Conservation (phyloP, 805 yeast species). For the Clavispora fructus region DNA sequence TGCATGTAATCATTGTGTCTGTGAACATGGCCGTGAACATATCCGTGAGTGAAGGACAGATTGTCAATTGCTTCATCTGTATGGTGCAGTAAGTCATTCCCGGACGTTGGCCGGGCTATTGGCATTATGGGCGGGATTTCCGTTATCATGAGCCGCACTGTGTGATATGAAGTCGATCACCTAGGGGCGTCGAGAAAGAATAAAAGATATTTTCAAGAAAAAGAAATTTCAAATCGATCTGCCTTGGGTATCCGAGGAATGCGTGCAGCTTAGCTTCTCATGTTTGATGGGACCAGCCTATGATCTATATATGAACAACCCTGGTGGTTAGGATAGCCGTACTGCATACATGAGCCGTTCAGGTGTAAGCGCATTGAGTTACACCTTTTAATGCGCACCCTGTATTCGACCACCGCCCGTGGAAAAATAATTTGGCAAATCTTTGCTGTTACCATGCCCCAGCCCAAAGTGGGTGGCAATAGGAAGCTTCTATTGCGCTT, state of each 20-base stretch:
- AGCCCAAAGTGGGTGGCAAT: too few relatives aligned
- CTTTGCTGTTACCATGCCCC: too few relatives aligned
- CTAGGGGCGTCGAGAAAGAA: background rate
- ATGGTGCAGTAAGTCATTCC: background rate
- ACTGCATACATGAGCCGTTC: background rate
- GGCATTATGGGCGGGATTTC: background rate
- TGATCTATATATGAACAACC: background rate
- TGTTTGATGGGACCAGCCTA: background rate
- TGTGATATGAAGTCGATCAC: background rate
- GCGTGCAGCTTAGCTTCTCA: background rate
- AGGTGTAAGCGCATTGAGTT: too few relatives aligned
- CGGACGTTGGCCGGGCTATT: background rate
- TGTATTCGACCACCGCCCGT: too few relatives aligned
- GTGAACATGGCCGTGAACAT: slow-evolving; percentile 67
- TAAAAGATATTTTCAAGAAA: background rate
- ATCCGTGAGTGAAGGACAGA: slow-evolving; percentile 38
- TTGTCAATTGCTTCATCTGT: slow-evolving; percentile 1
- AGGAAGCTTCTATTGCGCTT: too few relatives aligned
- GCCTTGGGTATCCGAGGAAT: background rate
- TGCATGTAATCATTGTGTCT: slow-evolving; percentile 57
- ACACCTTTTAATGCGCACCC: too few relatives aligned
- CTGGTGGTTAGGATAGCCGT: background rate
- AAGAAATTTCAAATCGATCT: background rate
- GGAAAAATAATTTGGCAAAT: too few relatives aligned
- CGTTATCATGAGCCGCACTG: background rate